Conservation (phyloP, 768 basidiomycete genomes). For the Boletellus emodensis region DNA sequence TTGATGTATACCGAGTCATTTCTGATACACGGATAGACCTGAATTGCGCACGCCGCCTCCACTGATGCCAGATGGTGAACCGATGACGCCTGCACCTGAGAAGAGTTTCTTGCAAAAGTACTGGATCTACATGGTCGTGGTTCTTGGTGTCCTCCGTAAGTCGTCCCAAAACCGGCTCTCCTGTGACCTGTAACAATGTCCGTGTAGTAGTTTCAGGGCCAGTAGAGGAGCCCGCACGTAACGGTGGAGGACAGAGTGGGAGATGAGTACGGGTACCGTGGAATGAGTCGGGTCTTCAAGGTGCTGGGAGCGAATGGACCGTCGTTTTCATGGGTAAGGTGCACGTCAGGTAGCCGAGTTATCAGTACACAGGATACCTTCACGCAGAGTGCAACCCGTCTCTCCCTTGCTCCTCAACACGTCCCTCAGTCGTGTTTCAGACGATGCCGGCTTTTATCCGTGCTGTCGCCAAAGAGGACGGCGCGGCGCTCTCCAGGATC, state of each 20-base stretch:
- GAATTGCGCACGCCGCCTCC: slow-evolving; percentile 65
- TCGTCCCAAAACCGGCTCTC: slow-evolving; percentile 10
- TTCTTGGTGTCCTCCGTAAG: slow-evolving; percentile 58
- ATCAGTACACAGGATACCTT: background rate
- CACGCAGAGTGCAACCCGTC: background rate
- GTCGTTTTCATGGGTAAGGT: too few species aligned
- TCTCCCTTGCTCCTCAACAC: background rate
- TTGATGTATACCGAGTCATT: background rate
- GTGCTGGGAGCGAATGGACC: too few species aligned
- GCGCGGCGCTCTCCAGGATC: slow-evolving; percentile 57
- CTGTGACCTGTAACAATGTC: background rate
- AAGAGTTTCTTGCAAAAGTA: slow-evolving; percentile 86
- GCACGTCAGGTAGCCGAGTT: background rate
- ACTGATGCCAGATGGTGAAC: slow-evolving; percentile 61
- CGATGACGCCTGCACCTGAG: slow-evolving; percentile 56
- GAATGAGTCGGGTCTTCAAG: background rate
- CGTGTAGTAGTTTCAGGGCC: slow-evolving; percentile 29
- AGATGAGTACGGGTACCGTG: slow-evolving; percentile 15
- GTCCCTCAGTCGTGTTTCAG: background rate
- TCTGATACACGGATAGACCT: slow-evolving; percentile 43
- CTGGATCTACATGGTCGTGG: slow-evolving; percentile 75
- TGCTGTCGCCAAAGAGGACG: slow-evolving; percentile 50
- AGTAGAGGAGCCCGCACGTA: slow-evolving; percentile 24
- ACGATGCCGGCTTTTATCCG: slow-evolving; percentile 48
- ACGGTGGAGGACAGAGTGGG: slow-evolving; percentile 18